phyloP scores from a whole-genome alignment of 805 yeast species.

The Cyberlindnera lachancei region DNA sequence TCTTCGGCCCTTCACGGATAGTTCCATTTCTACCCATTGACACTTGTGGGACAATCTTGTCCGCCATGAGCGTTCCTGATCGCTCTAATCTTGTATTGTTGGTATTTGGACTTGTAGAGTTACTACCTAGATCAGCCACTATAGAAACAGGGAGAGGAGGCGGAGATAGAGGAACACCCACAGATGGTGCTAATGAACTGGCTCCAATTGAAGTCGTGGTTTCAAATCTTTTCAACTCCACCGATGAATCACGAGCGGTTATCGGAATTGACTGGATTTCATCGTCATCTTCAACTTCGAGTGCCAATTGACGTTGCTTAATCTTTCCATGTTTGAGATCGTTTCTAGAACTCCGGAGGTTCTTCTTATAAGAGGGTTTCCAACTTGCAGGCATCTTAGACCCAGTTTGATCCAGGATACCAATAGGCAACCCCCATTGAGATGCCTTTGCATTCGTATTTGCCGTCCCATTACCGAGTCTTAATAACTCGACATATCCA shows the following conservation, averaged over 20 bases:
- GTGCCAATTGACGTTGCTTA: slow-evolving; percentile 61
- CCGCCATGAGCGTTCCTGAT: slow-evolving; percentile 18
- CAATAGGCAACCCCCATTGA: slow-evolving; percentile 45
- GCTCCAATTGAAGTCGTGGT: slow-evolving; percentile 4
- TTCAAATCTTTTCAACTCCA: slow-evolving; percentile 15
- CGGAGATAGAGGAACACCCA: slow-evolving; percentile 1
- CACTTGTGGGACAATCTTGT: slow-evolving; percentile 11
- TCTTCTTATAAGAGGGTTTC: slow-evolving; percentile 11
- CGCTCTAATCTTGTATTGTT: slow-evolving; percentile 4
- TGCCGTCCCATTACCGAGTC: slow-evolving; percentile 41
- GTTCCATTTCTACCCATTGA: slow-evolving; percentile 28
- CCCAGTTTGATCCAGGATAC: slow-evolving; percentile 41
- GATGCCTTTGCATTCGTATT: slow-evolving; percentile 39
- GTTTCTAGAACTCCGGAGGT: slow-evolving; percentile 18
- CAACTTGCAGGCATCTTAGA: slow-evolving; percentile 9
- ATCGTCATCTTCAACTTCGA: slow-evolving; percentile 67
- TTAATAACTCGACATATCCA: slow-evolving; percentile 37
- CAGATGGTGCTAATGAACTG: background rate
- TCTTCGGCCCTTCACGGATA: slow-evolving; percentile 28
- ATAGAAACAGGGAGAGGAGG: slow-evolving; percentile 8
- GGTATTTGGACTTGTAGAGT: slow-evolving; percentile 10
- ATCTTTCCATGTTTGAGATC: slow-evolving; percentile 58
- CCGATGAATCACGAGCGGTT: slow-evolving; percentile 6
- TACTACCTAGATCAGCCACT: too few species aligned
- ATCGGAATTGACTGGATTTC: slow-evolving; percentile 4